Evolutionary conservation across 78 protist genomes (phyloP).

Genomic region (Andalucia godoyi): DNA sequence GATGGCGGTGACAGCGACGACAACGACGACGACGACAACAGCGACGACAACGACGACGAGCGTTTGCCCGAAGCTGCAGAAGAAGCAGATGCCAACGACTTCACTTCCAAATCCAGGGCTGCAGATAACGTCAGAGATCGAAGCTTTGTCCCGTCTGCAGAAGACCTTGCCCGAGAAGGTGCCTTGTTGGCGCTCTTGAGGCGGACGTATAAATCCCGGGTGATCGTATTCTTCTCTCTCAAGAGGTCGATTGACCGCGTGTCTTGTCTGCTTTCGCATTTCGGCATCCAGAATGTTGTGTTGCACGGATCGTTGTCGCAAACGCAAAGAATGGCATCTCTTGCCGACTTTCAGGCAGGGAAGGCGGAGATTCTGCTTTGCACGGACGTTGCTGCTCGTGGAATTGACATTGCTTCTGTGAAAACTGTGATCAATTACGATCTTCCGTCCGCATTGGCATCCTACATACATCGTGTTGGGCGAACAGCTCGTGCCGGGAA

Average conservation of each 20-base stretch:
- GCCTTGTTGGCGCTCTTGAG: background rate
- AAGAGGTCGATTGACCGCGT: conserved; percentile 43
- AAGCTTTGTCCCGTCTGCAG: no score
- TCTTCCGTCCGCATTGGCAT: conserved; percentile 7
- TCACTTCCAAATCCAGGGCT: background rate
- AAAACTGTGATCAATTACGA: conserved; percentile 43
- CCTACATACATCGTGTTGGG: conserved; percentile 29
- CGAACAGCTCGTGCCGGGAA: conserved; percentile 27
- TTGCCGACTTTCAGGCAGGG: conserved; percentile 44
- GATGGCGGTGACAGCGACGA: no score
- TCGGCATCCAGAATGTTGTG: conserved; percentile 48
- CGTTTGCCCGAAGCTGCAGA: background rate
- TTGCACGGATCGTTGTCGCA: conserved; percentile 60
- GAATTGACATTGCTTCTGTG: conserved; percentile 77
- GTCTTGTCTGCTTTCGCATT: conserved; percentile 38
- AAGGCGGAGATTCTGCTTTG: conserved; percentile 50
- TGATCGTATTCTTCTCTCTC: conserved; percentile 23
- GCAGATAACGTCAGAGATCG: no score
- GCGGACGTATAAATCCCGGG: background rate
- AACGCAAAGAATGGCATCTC: conserved; percentile 32
- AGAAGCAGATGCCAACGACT: conserved; percentile 3
- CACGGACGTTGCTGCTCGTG: conserved; percentile 89
- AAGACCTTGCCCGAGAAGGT: no score
- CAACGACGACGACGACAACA: no score
- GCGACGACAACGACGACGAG: no score